Conservation (phyloP, 208 protist species). For the Strigomonas galati region DNA sequence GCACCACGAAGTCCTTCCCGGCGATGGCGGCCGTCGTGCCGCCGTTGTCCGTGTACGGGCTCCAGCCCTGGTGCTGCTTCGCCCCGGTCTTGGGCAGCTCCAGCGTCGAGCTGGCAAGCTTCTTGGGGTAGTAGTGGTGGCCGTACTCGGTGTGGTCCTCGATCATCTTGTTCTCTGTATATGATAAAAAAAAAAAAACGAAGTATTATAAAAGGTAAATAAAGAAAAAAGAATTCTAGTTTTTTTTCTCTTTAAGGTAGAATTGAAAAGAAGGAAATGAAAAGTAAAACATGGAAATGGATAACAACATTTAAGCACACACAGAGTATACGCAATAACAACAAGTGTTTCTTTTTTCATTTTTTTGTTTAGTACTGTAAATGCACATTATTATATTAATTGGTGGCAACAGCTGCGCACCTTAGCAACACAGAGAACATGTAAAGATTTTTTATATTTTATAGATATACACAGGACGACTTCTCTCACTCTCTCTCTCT, state of each 20-base stretch:
- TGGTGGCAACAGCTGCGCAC: too few relatives aligned
- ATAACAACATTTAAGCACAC: too few relatives aligned
- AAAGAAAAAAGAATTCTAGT: too few relatives aligned
- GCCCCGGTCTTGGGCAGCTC: conserved; percentile 67
- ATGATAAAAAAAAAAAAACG: conserved; percentile 10
- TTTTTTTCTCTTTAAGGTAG: too few relatives aligned
- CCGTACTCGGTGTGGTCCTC: conserved; percentile 78
- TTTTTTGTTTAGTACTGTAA: background rate
- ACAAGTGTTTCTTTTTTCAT: background rate
- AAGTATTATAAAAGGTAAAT: background rate
- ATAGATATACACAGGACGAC: background rate
- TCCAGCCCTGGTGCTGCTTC: conserved; percentile 79
- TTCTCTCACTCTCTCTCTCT: too few relatives aligned
- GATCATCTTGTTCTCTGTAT: conserved; percentile 46
- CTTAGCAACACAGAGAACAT: background rate
- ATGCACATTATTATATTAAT: background rate
- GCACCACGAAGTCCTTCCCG: conserved; percentile 95
- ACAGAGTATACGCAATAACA: conserved; percentile 1
- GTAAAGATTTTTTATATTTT: conserved; percentile 3
- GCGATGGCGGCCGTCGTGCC: conserved; percentile 95
- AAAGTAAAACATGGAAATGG: conserved; percentile 5
- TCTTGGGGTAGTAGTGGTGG: conserved; percentile 67
- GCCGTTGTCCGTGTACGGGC: conserved; percentile 94
- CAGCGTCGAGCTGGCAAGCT: conserved; percentile 61
- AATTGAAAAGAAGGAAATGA: conserved; percentile 2